phyloP scores from a whole-genome alignment of 2,329 filamentous ascomycete species.

The Alternaria arbusti region DNA sequence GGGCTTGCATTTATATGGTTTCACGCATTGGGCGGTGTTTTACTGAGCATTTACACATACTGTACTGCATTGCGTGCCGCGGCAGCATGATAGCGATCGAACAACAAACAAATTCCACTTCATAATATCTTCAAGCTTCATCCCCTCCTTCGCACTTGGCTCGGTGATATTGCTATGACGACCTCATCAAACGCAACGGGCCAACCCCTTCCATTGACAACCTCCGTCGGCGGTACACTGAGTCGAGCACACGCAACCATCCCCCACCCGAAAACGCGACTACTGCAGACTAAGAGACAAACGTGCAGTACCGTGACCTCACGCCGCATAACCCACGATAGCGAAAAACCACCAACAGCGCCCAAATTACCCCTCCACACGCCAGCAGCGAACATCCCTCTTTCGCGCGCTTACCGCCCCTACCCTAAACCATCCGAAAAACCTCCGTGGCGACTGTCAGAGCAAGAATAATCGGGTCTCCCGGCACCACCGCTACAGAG shows the following conservation, averaged over 20 bases:
- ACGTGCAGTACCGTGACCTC: slow-evolving; percentile 13
- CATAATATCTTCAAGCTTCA: slow-evolving; percentile 4
- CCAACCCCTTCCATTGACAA: background rate
- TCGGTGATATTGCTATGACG: background rate
- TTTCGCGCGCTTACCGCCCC: slow-evolving; percentile 16
- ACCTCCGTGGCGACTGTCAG: background rate
- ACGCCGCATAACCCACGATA: slow-evolving; percentile 12
- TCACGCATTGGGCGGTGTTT: slow-evolving; percentile 38
- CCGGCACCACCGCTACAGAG: background rate
- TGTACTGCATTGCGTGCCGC: slow-evolving; percentile 5
- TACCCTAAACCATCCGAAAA: background rate
- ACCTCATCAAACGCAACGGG: background rate
- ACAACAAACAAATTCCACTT: slow-evolving; percentile 8
- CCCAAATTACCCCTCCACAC: slow-evolving; percentile 8
- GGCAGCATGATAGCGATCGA: slow-evolving; percentile 11
- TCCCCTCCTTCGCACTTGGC: background rate
- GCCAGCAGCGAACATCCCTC: slow-evolving; percentile 1
- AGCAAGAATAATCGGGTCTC: background rate
- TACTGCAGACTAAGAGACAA: slow-evolving; percentile 15
- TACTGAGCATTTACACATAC: slow-evolving; percentile 36
- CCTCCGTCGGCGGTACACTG: background rate
- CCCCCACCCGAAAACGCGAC: slow-evolving; percentile 10
- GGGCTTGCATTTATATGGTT: slow-evolving; percentile 13
- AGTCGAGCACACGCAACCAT: slow-evolving; percentile 3
- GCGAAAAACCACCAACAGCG: background rate